phyloP scores from a whole-genome alignment of 768 basidiomycete genomes.

The Boletus barrowsii region DNA sequence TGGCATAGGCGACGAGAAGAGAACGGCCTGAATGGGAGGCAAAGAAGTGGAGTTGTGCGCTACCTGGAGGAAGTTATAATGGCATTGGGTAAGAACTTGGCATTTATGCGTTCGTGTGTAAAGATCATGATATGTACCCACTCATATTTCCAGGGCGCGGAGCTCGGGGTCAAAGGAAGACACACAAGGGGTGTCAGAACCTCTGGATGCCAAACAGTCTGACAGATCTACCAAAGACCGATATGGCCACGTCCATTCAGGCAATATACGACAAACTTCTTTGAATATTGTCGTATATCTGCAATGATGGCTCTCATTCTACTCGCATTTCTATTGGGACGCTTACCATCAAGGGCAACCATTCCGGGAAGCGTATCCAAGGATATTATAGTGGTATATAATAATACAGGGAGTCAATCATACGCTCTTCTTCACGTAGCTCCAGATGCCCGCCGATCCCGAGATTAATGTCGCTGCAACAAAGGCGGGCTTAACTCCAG shows the following conservation, averaged over 20 bases:
- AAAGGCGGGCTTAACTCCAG: conserved; percentile 86
- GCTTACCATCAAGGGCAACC: conserved; percentile 22
- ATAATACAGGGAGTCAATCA: conserved; percentile 49
- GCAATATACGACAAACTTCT: conserved; percentile 31
- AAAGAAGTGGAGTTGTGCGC: conserved; percentile 19
- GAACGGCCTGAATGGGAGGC: conserved; percentile 22
- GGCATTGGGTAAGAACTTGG: conserved; percentile 33
- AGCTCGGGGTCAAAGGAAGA: conserved; percentile 40
- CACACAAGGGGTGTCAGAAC: conserved; percentile 36
- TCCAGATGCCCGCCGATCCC: conserved; percentile 89
- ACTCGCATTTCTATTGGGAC: conserved; percentile 26
- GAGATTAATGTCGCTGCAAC: conserved; percentile 89
- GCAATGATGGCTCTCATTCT: conserved; percentile 15
- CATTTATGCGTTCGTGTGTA: conserved; percentile 38
- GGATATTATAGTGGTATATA: conserved; percentile 44
- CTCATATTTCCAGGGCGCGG: conserved; percentile 39
- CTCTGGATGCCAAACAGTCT: conserved; percentile 28
- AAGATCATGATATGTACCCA: conserved; percentile 36
- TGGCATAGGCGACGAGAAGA: conserved; percentile 29
- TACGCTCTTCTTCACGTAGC: conserved; percentile 87
- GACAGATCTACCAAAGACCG: conserved; percentile 35
- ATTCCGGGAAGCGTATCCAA: conserved; percentile 35
- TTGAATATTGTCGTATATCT: conserved; percentile 25
- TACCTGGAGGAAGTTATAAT: conserved; percentile 27
- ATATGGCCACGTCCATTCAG: conserved; percentile 32